A percentile compares a stretch with the other conserved stretches of the same genome.
Evolutionary conservation across 257 asterid genomes (phyloP).

Genomic region (Solanum raphanifolium): DNA sequence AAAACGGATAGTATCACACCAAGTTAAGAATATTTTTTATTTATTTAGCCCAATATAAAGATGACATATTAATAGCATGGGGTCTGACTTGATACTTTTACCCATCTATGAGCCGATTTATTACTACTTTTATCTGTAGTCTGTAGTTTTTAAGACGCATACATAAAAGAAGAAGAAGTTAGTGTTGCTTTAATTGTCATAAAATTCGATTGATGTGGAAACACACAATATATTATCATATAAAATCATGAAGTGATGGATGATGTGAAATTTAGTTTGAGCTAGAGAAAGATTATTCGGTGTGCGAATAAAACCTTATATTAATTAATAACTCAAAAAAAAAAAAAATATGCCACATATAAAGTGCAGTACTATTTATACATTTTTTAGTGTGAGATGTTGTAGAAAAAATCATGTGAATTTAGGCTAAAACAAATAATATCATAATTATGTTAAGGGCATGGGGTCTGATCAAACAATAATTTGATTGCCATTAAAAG

Average conservation of each 20-base stretch:
- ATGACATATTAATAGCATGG: neutral
- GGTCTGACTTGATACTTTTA: neutral
- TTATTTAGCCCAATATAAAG: neutral
- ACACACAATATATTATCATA: neutral
- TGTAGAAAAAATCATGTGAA: no score
- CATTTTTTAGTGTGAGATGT: no score
- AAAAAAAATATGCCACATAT: neutral
- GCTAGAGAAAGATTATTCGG: neutral
- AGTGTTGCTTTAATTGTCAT: neutral
- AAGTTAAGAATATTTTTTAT: neutral
- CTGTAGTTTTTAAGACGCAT: neutral
- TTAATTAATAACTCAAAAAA: neutral
- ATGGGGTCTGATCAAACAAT: neutral
- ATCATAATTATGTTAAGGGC: neutral
- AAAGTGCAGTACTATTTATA: no score
- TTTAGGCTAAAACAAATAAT: neutral
- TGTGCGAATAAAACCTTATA: neutral
- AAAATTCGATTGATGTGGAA: neutral
- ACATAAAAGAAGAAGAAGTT: neutral
- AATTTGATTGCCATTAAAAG: no score
- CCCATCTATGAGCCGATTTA: neutral
- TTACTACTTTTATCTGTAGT: neutral
- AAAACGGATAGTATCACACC: neutral
- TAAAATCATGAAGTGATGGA: neutral
- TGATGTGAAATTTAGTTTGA: neutral